Base-by-base conservation (phyloP, 352 stramenopile species). In the Pythium brachiatum region DNA sequence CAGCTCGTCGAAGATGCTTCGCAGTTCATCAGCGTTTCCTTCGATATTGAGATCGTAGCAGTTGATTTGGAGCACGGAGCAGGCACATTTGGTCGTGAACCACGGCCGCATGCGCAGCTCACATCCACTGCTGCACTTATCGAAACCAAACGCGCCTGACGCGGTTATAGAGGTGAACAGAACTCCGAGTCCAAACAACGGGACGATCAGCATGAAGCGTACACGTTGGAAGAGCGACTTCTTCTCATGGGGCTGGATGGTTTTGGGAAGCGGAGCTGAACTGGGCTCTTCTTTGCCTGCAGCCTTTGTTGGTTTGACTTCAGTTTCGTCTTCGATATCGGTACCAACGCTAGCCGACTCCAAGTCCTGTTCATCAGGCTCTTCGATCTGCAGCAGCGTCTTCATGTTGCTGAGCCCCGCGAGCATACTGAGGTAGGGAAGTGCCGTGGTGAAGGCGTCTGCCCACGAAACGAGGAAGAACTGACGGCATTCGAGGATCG, bases 31-130 rank as follows among this genome's bases (percentile, higher is more conserved):
- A 7, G 61, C 43, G 1, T 31, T 48, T 18, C 72, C 75, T 9
- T 55, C 39, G 32, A 80, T 76, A 9, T 65, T 57, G 43, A 66
- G 56, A 8, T 73, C 44, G 29, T 68, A 72, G 56, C 76, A 82
- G 46, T 75, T 77, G 32, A 81, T 75, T 38, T 85, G 72, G 43
- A 79, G 53, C 6, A 85, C 74, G 1, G 74, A 80, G 51, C 76
- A 85, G 12, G 69, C 69, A 41, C 74, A 81, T 9, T 74, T 38
- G 2, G 47, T 68, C 0, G 62, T 61, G 53, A 85, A 80, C 76
- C 72, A 85, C 18, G 76, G 74, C 16, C 67, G 65, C 69, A 80
- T 81, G 3, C 62, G 75, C 29, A 83, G 62, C 15, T 79, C 74
- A 43, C 75, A 83, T 0, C 70, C 75, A 11, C 26, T 23, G 6